Conservation (phyloP, 2,329 filamentous ascomycete genomes). For the Scolecobasidium constrictum region DNA sequence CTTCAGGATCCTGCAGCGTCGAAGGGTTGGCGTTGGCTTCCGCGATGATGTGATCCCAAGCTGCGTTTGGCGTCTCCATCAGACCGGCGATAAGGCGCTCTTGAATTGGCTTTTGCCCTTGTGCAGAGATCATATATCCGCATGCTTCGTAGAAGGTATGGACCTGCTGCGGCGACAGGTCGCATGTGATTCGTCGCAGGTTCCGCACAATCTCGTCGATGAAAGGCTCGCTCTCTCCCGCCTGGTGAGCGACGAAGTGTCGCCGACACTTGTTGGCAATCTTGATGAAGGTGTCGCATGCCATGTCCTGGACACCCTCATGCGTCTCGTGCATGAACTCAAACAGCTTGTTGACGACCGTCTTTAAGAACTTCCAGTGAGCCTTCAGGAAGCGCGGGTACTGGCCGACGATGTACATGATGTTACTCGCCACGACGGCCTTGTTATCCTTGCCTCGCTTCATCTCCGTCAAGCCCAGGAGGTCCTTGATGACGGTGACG, state of each 20-base stretch:
- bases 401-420: constrained; percentile 99
- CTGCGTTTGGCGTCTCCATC: constrained; percentile 86
- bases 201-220: constrained; percentile 97
- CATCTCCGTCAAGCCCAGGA: constrained; percentile 95
- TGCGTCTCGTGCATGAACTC: constrained; percentile 99
- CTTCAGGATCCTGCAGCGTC: constrained; percentile 83
- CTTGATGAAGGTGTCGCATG: constrained; percentile 99
- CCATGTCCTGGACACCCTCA: constrained; percentile 99
- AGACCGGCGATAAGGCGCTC: constrained; percentile 83
- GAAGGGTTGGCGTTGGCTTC: constrained; percentile 75
- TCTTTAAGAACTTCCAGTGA: constrained; percentile 99
- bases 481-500: constrained; percentile 96
- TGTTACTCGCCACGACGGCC: constrained; percentile 96
- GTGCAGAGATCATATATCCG: constrained; percentile 97
- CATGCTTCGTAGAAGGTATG: constrained; percentile 99
- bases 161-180: constrained; percentile 90
- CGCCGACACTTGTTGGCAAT: constrained; percentile 96
- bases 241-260: constrained; percentile 92
- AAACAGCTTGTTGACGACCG: constrained; percentile 97
- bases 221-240: constrained; percentile 87
- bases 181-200: constrained; percentile 89
- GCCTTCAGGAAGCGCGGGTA: constrained; percentile 97
- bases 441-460: constrained; percentile 99
- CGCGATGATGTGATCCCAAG: constrained; percentile 63
- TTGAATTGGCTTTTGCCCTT: constrained; percentile 89